Base-by-base conservation (phyloP, 306 rosid genomes). In the Cicer bijugum region DNA sequence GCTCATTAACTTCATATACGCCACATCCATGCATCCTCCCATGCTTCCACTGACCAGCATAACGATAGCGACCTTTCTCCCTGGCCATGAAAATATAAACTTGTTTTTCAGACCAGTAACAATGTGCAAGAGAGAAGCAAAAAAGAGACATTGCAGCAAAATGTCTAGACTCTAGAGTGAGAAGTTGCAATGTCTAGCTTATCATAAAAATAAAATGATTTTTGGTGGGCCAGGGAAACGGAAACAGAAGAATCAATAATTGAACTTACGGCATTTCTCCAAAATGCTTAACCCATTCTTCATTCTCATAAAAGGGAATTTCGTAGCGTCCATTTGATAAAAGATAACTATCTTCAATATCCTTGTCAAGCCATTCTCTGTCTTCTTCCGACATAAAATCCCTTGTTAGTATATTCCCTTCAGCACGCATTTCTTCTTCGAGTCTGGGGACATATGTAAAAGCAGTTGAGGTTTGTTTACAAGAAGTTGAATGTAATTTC, bases 1-100 rank as follows among this genome's bases (percentile, higher is more conserved):
- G 96, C 84, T 89, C 98, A 0, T 94, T 94, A 59, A 91, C 45
- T 81, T 90, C 92, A 72, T 83, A 94, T 52, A 88, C 86, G 68
- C 97, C 98, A 82, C 98, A 94, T 81, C 97, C 97, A 82, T 94
- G 98, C 92, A 94, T 87, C 84, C 95, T 86, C 72, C 92, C 89
- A 71, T 94, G 97, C 89, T 94, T 94, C 96, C 92, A 89, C 88
- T 94, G 88, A 82, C 98, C 98, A 82, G 97, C 95, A 81, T 94
- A 94, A 16, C 96, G 91, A 63, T 94, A 91, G 52, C 97, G 91
- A 62, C 98, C 98, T 82, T 85, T 89, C 88, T 91, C 97, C 83
- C 97, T 91, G 90, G 87, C 56, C 80, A 87, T 35, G 71, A 59
- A 80, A 77, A 37, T 56, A 75, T 57, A 17, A 51, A 46, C 55